phyloP scores from a whole-genome alignment of 2,329 filamentous ascomycete genomes.

The Calonectria naviculata region DNA sequence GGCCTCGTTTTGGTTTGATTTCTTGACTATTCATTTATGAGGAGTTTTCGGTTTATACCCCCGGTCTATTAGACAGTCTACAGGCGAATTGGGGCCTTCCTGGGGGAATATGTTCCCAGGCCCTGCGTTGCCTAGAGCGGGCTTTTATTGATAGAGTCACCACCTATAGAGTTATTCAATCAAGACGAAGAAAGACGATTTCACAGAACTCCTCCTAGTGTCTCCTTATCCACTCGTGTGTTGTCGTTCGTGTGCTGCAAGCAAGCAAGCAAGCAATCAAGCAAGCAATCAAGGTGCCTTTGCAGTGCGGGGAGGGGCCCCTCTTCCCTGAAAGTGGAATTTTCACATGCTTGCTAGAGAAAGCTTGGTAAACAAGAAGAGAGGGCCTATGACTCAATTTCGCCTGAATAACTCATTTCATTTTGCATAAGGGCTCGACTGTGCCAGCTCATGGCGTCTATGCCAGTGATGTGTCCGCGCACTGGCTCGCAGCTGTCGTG shows the following conservation, averaged over 20 bases:
- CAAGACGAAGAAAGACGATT: conserved; percentile 29
- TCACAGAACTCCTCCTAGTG: not conserved
- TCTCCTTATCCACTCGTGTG: not conserved
- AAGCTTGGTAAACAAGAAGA: conserved; percentile 4
- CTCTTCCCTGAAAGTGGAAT: not conserved
- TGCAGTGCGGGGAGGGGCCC: not conserved
- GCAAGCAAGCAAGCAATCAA: no score
- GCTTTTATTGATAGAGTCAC: conserved; percentile 40
- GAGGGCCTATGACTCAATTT: conserved; percentile 5
- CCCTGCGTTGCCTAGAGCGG: conserved; percentile 40
- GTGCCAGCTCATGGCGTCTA: not conserved
- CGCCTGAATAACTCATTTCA: conserved; percentile 1
- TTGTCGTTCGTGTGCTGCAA: not conserved
- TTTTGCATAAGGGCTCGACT: conserved; percentile 6
- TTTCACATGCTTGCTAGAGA: conserved; percentile 1
- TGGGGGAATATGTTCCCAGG: conserved; percentile 32
- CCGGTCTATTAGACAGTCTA: conserved; percentile 45
- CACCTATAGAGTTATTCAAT: conserved; percentile 29
- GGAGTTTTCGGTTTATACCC: conserved; percentile 43
- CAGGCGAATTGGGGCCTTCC: conserved; percentile 31
- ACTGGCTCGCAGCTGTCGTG: conserved; percentile 23
- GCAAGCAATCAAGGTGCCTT: no score
- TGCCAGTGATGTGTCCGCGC: conserved; percentile 1
- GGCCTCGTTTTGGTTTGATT: not conserved
- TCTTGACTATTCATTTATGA: conserved; percentile 28